Conservation (phyloP, 2,329 filamentous ascomycete species). For the Penicillium sp. region DNA sequence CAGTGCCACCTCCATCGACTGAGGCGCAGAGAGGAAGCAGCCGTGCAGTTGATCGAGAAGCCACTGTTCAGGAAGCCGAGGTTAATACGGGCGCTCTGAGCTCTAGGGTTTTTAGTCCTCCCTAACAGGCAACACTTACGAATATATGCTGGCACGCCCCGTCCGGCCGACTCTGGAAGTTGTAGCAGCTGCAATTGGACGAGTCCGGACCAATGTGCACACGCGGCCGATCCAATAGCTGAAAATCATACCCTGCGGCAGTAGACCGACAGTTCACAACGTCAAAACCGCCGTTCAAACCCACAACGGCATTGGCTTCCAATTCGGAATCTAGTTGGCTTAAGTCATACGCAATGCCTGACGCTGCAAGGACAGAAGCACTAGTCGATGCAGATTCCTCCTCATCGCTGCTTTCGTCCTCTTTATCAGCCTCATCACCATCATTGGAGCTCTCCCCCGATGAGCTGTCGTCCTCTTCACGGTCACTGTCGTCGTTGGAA, state of each 20-base stretch:
- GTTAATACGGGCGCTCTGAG: conserved; percentile 7
- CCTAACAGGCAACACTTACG: conserved; percentile 28
- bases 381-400: conserved; percentile 21
- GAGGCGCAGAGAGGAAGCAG: conserved; percentile 31
- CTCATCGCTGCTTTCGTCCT: conserved; percentile 17
- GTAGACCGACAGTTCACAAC: conserved; percentile 34
- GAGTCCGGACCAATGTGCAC: conserved; percentile 32
- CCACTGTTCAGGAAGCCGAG: conserved; percentile 32
- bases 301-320: conserved; percentile 34
- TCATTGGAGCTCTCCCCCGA: conserved; percentile 14
- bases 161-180: conserved; percentile 29
- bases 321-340: conserved; percentile 29
- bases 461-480: conserved; percentile 12
- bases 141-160: conserved; percentile 44
- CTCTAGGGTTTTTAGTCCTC: background rate
- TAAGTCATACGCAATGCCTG: conserved; percentile 38
- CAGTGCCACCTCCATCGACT: conserved; percentile 30
- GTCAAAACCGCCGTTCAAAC: conserved; percentile 33
- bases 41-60: conserved; percentile 41
- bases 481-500: conserved; percentile 20
- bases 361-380: conserved; percentile 28
- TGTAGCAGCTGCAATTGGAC: conserved; percentile 37
- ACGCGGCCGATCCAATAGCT: conserved; percentile 35
- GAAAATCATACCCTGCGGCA: conserved; percentile 36
- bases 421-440: conserved; percentile 15